Percentiles rank a stretch among this genome's conserved stretches.
Evolutionary conservation across 805 yeast genomes (phyloP).

Genomic region (Lachancea sp.): DNA sequence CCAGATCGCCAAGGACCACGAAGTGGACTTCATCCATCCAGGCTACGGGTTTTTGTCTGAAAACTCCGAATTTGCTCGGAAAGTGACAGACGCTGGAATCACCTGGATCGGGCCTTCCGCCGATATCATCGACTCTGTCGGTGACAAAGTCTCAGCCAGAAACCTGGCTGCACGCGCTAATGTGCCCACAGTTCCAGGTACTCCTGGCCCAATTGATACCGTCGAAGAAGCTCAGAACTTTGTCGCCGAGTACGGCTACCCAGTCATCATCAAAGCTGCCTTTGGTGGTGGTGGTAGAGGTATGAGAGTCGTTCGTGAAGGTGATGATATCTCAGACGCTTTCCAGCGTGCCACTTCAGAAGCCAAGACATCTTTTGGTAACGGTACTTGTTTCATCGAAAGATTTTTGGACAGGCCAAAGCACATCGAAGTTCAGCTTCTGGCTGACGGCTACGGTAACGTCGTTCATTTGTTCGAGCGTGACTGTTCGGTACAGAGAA

Average conservation of each 20-base stretch:
- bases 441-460: constrained; percentile 91
- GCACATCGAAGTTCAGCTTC: constrained; percentile 94
- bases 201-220: constrained; percentile 89
- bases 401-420: constrained; percentile 92
- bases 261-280: constrained; percentile 97
- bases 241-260: constrained; percentile 81
- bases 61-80: constrained; percentile 87
- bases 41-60: constrained; percentile 90
- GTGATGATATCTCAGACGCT: constrained; percentile 88
- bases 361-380: constrained; percentile 93
- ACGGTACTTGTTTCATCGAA: constrained; percentile 97
- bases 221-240: constrained; percentile 73
- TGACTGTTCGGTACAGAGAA: constrained; percentile 99
- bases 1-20: constrained; percentile 69
- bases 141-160: constrained; percentile 96
- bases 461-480: constrained; percentile 94
- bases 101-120: constrained; percentile 95
- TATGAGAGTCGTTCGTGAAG: constrained; percentile 98
- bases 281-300: constrained; percentile 99
- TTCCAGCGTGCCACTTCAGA: constrained; percentile 90
- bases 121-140: constrained; percentile 84
- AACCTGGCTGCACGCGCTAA: constrained; percentile 69
- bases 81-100: constrained; percentile 84
- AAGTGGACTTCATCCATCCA: constrained; percentile 84
- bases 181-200: constrained; percentile 96